Conservation (phyloP, 768 basidiomycete genomes). For the Tricholoma saponaceum region DNA sequence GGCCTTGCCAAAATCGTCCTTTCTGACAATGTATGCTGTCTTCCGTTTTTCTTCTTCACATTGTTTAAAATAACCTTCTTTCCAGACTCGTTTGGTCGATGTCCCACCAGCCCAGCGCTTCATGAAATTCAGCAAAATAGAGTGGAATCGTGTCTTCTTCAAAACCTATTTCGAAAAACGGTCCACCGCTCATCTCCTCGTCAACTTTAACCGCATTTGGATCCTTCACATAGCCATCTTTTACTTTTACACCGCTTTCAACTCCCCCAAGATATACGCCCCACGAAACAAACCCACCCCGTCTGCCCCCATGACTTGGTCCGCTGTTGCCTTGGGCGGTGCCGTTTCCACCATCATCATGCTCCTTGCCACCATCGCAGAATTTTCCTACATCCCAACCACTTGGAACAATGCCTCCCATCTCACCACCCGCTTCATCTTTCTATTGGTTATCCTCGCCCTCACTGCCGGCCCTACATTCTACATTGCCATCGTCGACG, state of each 20-base stretch:
- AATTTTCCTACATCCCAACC: slow-evolving; percentile 96
- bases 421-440: slow-evolving; percentile 88
- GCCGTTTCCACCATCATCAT: slow-evolving; percentile 92
- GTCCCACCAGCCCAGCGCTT: slow-evolving; percentile 89
- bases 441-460: slow-evolving; percentile 88
- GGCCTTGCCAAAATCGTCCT: slow-evolving; percentile 92
- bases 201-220: slow-evolving; percentile 99
- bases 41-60: neutral
- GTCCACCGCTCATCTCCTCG: slow-evolving; percentile 86
- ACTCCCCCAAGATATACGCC: slow-evolving; percentile 89
- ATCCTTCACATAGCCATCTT: slow-evolving; percentile 90
- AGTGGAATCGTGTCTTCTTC: slow-evolving; percentile 96
- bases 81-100: slow-evolving; percentile 86
- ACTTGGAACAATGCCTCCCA: slow-evolving; percentile 99
- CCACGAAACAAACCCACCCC: slow-evolving; percentile 62
- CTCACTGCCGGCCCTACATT: slow-evolving; percentile 92
- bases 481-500: slow-evolving; percentile 87
- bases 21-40: slow-evolving; percentile 66
- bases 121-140: slow-evolving; percentile 85
- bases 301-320: slow-evolving; percentile 90
- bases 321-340: slow-evolving; percentile 92
- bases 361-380: slow-evolving; percentile 89
- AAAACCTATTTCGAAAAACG: slow-evolving; percentile 99
- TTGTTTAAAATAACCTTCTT: slow-evolving; percentile 5
- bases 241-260: slow-evolving; percentile 98